These are phyloP conservation scores for Gliomastix tumulicola DNA, from an alignment of 2,329 filamentous ascomycete genomes.

Conservation along the genomic window DNA sequence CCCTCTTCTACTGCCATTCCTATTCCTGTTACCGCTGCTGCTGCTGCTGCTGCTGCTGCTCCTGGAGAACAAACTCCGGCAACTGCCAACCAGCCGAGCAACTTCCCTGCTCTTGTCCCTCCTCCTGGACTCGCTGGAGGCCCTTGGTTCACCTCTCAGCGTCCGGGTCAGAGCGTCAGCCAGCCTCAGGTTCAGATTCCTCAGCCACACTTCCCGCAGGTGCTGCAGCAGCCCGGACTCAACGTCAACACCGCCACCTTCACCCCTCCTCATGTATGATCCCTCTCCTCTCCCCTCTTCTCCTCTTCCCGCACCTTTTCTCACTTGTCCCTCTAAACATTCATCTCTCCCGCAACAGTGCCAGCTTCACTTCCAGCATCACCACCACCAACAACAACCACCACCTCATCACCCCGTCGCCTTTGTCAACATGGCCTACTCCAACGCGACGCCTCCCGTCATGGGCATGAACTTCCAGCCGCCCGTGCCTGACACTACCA, in stretches of 20 bases:
- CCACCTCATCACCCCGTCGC: not conserved
- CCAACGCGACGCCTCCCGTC: constrained; percentile 27
- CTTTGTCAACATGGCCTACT: constrained; percentile 33
- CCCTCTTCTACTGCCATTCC: too few relatives aligned
- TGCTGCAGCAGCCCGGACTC: too few relatives aligned
- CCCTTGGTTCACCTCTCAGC: constrained; percentile 15
- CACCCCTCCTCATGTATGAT: too few relatives aligned
- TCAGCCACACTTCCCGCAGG: too few relatives aligned
- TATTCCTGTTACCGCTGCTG: too few relatives aligned
- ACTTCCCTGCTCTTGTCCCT: constrained; percentile 19
- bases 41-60: not conserved
- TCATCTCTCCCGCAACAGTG: too few relatives aligned
- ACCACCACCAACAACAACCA: constrained; percentile 7
- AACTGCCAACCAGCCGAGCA: constrained; percentile 10
- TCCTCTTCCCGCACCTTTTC: not conserved
- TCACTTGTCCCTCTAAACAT: not conserved
- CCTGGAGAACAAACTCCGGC: constrained; percentile 2
- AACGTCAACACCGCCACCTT: too few relatives aligned
- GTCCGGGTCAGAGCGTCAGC: constrained; percentile 22
- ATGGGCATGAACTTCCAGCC: constrained; percentile 48
- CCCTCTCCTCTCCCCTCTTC: not conserved
- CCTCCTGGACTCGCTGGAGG: constrained; percentile 6
- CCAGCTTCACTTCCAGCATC: constrained; percentile 12
- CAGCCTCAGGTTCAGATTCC: not conserved
- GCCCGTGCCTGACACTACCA: constrained; percentile 49